These are phyloP conservation scores for Linderniella brevidens DNA, from an alignment of 257 asterid species.

Conservation along the genomic window DNA sequence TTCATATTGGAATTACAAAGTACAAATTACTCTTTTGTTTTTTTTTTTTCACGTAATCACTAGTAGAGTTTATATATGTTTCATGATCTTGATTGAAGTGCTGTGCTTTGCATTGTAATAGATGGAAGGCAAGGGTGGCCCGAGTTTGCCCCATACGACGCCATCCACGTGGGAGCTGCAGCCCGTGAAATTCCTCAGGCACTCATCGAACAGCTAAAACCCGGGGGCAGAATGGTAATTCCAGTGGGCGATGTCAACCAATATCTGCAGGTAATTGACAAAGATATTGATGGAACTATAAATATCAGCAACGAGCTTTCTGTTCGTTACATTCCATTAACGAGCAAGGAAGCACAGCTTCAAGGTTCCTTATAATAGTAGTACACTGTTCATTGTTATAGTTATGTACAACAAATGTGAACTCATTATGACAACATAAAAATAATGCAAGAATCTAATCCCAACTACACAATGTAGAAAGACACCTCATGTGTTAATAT, in stretches of 20 bases:
- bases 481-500: no score
- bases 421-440: no score
- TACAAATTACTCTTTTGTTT: no score
- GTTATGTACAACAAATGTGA: no score
- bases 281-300: conserved; percentile 45
- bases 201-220: conserved; percentile 73
- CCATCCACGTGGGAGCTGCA: conserved; percentile 98
- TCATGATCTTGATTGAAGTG: no score
- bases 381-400: neutral
- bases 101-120: conserved; percentile 11
- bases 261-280: conserved; percentile 79
- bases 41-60: no score
- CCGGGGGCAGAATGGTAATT: conserved; percentile 90
- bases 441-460: no score
- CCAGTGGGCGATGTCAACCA: conserved; percentile 77
- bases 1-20: no score
- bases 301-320: conserved; percentile 49
- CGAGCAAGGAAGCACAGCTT: conserved; percentile 73
- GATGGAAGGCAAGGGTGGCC: conserved; percentile 94
- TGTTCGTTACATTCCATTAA: conserved; percentile 82
- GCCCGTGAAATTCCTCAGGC: conserved; percentile 76
- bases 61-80: no score
- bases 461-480: no score
- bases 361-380: conserved; percentile 19
- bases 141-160: conserved; percentile 77